phyloP scores from a whole-genome alignment of 768 basidiomycete genomes.

The Suillus plorans region DNA sequence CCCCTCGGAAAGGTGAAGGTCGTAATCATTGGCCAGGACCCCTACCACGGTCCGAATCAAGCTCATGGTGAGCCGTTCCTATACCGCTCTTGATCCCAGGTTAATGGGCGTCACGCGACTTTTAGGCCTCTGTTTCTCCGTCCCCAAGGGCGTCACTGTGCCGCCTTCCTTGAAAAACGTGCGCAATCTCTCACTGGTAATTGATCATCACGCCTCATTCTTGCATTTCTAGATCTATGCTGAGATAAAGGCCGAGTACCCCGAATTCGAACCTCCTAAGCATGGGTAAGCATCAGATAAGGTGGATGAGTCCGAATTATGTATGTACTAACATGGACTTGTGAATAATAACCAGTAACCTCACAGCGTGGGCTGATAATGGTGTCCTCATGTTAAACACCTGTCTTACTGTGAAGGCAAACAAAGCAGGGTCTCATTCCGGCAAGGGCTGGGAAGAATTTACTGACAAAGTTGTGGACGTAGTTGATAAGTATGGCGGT shows the following conservation, averaged over 20 bases:
- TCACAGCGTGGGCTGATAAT: constrained; percentile 76
- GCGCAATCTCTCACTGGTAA: constrained; percentile 23
- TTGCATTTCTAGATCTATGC: constrained; percentile 67
- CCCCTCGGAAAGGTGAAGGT: constrained; percentile 83
- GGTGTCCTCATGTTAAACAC: constrained; percentile 93
- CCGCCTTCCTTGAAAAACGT: constrained; percentile 88
- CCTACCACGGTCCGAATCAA: constrained; percentile 78
- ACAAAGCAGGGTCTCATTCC: constrained; percentile 76
- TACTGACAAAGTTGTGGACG: constrained; percentile 78
- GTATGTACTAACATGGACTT: constrained; percentile 1
- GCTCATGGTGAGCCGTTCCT: constrained; percentile 65
- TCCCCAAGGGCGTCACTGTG: constrained; percentile 68
- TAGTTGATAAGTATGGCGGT: constrained; percentile 75
- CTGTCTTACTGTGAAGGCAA: constrained; percentile 83
- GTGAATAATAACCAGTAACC: constrained; percentile 50
- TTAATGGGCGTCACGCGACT: constrained; percentile 14
- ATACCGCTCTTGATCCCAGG: constrained; percentile 4
- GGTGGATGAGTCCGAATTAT: constrained; percentile 6
- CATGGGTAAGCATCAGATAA: constrained; percentile 65
- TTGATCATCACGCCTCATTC: constrained; percentile 14
- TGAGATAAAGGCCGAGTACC: constrained; percentile 82
- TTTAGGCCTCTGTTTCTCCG: constrained; percentile 85
- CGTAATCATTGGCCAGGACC: constrained; percentile 90
- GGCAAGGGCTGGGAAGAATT: constrained; percentile 90
- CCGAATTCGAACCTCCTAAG: constrained; percentile 72